Conservation (phyloP, 1,284 basidiomycete species). For the Marasmius oreades region DNA sequence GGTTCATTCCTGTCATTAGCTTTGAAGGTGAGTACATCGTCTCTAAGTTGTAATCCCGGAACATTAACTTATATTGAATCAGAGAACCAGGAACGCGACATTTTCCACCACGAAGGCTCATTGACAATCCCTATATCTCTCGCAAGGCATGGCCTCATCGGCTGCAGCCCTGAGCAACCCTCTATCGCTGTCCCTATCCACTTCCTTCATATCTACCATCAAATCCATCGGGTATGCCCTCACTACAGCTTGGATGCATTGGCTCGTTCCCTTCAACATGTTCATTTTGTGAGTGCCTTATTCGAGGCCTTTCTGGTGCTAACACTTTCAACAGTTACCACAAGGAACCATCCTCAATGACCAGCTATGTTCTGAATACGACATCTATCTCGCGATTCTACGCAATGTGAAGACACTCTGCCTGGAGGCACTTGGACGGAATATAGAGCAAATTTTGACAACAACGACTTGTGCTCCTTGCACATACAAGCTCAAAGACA, state of each 20-base stretch:
- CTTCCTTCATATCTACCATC: constrained; percentile 12
- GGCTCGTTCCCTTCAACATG: constrained; percentile 7
- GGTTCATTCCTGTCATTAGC: neutral
- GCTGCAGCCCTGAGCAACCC: constrained; percentile 10
- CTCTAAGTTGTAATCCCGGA: neutral
- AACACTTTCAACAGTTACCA: neutral
- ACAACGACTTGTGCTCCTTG: neutral
- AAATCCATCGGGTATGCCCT: constrained; percentile 14
- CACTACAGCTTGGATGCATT: constrained; percentile 14
- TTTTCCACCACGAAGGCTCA: neutral
- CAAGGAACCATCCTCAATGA: neutral
- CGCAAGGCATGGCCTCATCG: constrained; percentile 14
- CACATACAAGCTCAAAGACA: neutral
- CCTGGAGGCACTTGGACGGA: neutral
- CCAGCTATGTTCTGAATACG: neutral
- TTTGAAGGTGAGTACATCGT: neutral
- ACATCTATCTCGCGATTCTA: neutral
- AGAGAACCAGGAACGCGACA: neutral
- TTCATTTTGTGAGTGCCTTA: constrained; percentile 9
- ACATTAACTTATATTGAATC: neutral
- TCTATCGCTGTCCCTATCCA: constrained; percentile 10
- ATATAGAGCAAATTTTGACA: neutral
- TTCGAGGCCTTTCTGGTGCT: neutral
- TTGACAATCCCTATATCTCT: constrained; percentile 12
- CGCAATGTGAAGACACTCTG: neutral